These are phyloP conservation scores for Acanthamoeba quina DNA, from an alignment of 208 protist genomes.

Conservation along the genomic window DNA sequence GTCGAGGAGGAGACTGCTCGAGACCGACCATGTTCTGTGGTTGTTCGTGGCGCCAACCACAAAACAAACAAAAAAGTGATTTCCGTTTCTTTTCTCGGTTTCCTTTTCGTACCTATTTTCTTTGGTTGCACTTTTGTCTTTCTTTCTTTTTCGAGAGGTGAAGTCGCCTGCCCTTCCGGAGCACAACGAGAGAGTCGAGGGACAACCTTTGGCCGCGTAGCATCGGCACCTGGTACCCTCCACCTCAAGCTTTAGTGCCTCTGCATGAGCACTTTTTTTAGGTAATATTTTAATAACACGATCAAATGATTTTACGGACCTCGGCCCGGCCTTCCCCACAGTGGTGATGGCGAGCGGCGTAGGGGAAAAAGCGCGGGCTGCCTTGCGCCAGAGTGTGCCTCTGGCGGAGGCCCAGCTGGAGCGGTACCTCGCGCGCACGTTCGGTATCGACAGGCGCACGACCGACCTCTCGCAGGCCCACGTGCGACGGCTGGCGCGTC, in stretches of 20 bases:
- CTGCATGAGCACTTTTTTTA: background rate
- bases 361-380: background rate
- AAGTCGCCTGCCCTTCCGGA: too few species aligned
- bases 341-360: background rate
- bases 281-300: background rate
- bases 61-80: too few species aligned
- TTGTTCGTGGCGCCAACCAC: too few species aligned
- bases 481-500: constrained; percentile 4
- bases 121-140: background rate
- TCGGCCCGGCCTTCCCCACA: background rate
- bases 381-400: background rate
- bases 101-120: background rate
- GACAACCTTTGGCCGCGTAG: too few species aligned
- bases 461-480: background rate
- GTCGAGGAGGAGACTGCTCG: background rate
- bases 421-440: constrained; percentile 22
- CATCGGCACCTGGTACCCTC: background rate
- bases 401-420: constrained; percentile 1
- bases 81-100: too few species aligned
- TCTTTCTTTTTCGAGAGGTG: background rate
- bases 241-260: background rate
- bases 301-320: background rate
- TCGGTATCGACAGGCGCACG: constrained; percentile 36
- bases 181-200: too few species aligned
- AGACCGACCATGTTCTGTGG: background rate